phyloP scores from a whole-genome alignment of 176 grass and related monocot genomes.

The Carex littledalei region DNA sequence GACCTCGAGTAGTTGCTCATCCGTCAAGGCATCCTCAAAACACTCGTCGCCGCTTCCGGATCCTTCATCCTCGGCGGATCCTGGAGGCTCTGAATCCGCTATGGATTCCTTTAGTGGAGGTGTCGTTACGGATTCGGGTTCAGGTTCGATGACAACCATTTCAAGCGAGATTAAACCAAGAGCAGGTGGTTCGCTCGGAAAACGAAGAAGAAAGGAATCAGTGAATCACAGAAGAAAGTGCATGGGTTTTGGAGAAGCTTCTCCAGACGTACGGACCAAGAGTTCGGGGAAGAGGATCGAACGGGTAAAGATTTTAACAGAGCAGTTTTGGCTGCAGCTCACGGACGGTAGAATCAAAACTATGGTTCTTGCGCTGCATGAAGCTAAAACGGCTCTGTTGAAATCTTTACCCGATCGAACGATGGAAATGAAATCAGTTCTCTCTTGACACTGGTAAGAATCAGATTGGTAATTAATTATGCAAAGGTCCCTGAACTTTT shows the following conservation, averaged over 20 bases:
- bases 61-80: constrained; percentile 22
- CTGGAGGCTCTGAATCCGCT: neutral
- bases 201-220: neutral
- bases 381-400: too few relatives aligned
- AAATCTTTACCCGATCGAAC: too few relatives aligned
- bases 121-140: constrained; percentile 3
- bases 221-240: neutral
- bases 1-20: constrained; percentile 85
- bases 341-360: too few relatives aligned
- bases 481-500: neutral
- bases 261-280: neutral
- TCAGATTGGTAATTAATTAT: neutral
- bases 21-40: constrained; percentile 88
- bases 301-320: too few relatives aligned
- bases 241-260: constrained; percentile 13
- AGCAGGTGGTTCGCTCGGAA: neutral
- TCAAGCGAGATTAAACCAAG: neutral
- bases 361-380: too few relatives aligned
- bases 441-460: too few relatives aligned
- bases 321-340: too few relatives aligned
- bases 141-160: constrained; percentile 74
- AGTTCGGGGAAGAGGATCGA: neutral
- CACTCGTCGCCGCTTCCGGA: constrained; percentile 40
- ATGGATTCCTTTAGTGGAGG: neutral
- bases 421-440: too few relatives aligned